Percentiles rank a stretch among this genome's conserved stretches.
Conservation (phyloP, 208 protist genomes). For the Entamoeba histolytica region DNA sequence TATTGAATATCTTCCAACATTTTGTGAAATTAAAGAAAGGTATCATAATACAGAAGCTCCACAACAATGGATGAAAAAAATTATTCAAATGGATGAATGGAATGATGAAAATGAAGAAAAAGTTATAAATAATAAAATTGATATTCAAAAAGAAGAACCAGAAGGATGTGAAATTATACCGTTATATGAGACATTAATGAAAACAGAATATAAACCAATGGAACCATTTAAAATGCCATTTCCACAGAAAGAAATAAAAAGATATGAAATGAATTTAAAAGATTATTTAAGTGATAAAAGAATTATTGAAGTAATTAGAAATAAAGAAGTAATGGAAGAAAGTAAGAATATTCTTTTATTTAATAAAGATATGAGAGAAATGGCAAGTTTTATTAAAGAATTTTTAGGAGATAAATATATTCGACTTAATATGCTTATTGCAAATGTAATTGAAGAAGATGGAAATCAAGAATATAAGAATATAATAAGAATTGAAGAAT, state of each 20-base stretch:
- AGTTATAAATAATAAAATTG: not conserved
- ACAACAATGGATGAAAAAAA: not conserved
- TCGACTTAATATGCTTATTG: not conserved
- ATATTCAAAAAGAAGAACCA: not conserved
- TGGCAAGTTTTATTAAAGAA: not conserved
- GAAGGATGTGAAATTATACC: not conserved
- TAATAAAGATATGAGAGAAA: no score
- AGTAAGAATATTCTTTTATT: not conserved
- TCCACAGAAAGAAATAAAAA: not conserved
- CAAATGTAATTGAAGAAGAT: not conserved
- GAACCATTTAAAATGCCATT: not conserved
- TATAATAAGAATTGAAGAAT: not conserved
- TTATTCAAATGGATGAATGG: not conserved
- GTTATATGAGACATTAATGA: not conserved
- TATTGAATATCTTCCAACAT: not conserved
- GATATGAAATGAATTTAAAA: not conserved
- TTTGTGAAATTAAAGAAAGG: not conserved
- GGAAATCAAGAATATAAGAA: not conserved
- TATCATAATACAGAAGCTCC: not conserved
- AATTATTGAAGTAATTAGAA: not conserved
- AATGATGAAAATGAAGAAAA: not conserved
- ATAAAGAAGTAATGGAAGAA: not conserved
- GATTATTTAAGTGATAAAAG: not conserved
- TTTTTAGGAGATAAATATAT: not conserved
- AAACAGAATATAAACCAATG: not conserved